Conservation (phyloP, 345 rosid species). For the Citrus unshiu region DNA sequence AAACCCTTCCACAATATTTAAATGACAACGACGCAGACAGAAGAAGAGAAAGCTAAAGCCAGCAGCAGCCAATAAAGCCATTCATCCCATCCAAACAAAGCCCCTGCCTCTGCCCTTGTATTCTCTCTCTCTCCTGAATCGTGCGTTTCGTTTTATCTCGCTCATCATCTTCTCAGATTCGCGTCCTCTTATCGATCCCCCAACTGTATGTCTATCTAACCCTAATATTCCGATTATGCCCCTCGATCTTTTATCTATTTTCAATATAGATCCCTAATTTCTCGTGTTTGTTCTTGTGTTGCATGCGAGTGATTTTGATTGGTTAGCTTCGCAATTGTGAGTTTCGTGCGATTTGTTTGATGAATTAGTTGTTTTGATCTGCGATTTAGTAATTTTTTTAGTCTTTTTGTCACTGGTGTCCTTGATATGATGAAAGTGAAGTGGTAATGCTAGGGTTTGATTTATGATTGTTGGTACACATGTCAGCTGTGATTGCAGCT, state of each 20-base stretch:
- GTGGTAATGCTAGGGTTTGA: conserved; percentile 16
- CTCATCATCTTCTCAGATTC: conserved; percentile 34
- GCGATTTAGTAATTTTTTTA: background rate
- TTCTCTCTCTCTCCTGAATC: background rate
- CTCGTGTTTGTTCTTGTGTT: background rate
- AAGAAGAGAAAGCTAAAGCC: conserved; percentile 1
- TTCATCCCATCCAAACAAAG: conserved; percentile 20
- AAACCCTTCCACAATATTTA: conserved; percentile 17
- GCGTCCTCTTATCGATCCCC: conserved; percentile 29
- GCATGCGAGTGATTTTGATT: conserved; percentile 4
- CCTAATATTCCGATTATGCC: conserved; percentile 18
- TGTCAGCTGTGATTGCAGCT: background rate
- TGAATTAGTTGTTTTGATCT: conserved; percentile 6
- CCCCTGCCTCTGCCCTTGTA: background rate
- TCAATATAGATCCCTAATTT: conserved; percentile 30
- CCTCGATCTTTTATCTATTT: conserved; percentile 5
- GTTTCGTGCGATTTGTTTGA: conserved; percentile 9
- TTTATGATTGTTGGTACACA: background rate
- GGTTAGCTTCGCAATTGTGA: conserved; percentile 1
- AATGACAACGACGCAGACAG: conserved; percentile 22
- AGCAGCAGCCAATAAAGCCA: conserved; percentile 24
- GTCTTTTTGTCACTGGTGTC: background rate
- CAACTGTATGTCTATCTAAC: conserved; percentile 37
- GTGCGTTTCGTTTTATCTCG: conserved; percentile 17
- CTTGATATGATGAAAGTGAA: background rate